Conservation (phyloP, 495 filamentous ascomycete genomes). For the Annulohypoxylon nitens region DNA sequence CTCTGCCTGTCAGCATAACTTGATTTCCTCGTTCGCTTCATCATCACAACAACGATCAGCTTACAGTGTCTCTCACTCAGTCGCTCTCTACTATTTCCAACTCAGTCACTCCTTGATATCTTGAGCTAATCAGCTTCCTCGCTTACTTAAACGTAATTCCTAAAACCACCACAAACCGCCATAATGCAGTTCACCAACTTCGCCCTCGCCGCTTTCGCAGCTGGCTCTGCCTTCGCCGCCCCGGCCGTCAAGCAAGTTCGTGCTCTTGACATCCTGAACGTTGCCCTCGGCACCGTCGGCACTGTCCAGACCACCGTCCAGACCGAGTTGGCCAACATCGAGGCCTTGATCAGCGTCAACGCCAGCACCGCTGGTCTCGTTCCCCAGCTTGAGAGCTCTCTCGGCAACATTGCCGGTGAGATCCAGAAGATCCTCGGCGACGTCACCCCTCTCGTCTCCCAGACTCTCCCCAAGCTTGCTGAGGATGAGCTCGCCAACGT, state of each 20-base stretch:
- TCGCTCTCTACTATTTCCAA: conserved; percentile 46
- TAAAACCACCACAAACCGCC: conserved; percentile 17
- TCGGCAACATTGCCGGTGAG: conserved; percentile 33
- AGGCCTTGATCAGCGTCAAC: conserved; percentile 16
- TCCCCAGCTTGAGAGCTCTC: conserved; percentile 37
- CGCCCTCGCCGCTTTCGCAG: conserved; percentile 45
- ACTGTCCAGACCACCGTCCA: conserved; percentile 34
- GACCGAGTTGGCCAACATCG: conserved; percentile 17
- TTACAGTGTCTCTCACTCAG: conserved; percentile 46
- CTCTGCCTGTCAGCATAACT: conserved; percentile 22
- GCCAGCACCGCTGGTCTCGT: conserved; percentile 27
- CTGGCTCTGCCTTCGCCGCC: conserved; percentile 50
- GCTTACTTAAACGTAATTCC: conserved; percentile 23
- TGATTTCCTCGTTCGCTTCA: conserved; percentile 19
- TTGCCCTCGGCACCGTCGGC: conserved; percentile 22
- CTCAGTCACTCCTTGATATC: conserved; percentile 48
- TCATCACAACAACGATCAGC: conserved; percentile 43
- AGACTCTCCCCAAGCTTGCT: conserved; percentile 19
- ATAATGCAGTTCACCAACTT: conserved; percentile 52
- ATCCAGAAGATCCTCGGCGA: conserved; percentile 35
- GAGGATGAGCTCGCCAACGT: conserved; percentile 38
- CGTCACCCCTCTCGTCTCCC: conserved; percentile 29
- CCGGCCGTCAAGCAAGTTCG: conserved; percentile 33
- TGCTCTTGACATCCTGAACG: conserved; percentile 29
- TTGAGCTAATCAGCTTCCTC: conserved; percentile 38